These are phyloP conservation scores for Wolfiporia cocos DNA, from an alignment of 1,284 basidiomycete species.

Conservation along the genomic window DNA sequence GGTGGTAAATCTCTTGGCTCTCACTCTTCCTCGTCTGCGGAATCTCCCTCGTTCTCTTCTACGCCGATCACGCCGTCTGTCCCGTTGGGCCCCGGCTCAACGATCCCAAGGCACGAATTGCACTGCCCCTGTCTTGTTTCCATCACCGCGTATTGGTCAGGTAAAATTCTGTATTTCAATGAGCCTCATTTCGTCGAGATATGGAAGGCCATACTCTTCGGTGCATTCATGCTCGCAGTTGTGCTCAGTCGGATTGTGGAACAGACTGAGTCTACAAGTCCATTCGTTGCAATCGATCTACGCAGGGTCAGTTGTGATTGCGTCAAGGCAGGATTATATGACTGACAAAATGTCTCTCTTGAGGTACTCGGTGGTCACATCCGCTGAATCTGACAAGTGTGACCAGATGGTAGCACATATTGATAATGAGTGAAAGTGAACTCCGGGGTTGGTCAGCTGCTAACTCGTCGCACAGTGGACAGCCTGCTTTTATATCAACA, in stretches of 20 bases:
- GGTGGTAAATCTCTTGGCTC: background rate
- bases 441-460: too few relatives aligned
- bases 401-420: background rate
- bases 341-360: background rate
- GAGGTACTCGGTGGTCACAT: background rate
- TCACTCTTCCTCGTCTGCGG: background rate
- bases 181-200: background rate
- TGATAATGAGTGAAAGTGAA: background rate
- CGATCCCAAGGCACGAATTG: background rate
- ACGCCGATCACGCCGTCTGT: background rate
- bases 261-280: slow-evolving; percentile 14
- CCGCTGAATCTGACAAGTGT: background rate
- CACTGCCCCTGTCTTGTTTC: background rate
- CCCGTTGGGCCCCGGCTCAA: background rate
- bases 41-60: background rate
- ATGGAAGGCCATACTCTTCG: slow-evolving; percentile 1
- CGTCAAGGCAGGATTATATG: background rate
- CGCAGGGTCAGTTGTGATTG: background rate
- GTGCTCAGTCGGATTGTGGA: slow-evolving; percentile 10
- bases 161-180: background rate
- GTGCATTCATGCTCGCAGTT: slow-evolving; percentile 12
- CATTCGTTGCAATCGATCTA: slow-evolving; percentile 14
- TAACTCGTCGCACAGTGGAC: too few relatives aligned
- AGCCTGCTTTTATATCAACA: too few relatives aligned
- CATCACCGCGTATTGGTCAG: background rate